phyloP scores from a whole-genome alignment of 345 rosid genomes.

The Litchi chinensis region DNA sequence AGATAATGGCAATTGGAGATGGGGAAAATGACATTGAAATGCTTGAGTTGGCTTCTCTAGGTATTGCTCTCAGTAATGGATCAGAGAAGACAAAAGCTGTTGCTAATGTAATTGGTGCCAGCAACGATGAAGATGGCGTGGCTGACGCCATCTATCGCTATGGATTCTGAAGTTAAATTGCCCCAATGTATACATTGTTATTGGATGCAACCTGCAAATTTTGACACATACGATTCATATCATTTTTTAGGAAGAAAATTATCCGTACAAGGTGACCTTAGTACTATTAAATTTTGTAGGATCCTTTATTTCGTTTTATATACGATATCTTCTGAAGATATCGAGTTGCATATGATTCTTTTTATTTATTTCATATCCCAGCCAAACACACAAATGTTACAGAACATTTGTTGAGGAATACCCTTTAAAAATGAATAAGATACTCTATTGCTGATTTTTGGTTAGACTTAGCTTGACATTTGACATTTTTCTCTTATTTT shows the following conservation, averaged over 20 bases:
- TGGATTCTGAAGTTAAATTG: constrained; percentile 52
- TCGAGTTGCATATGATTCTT: background rate
- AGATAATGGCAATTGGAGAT: constrained; percentile 96
- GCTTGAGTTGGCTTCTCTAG: constrained; percentile 86
- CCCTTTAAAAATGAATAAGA: too few species aligned
- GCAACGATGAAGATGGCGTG: constrained; percentile 91
- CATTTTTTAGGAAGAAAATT: background rate
- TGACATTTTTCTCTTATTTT: background rate
- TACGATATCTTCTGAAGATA: background rate
- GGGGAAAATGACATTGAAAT: constrained; percentile 93
- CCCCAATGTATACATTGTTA: background rate
- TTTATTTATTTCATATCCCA: too few species aligned
- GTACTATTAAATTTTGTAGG: background rate
- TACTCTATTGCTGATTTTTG: too few species aligned
- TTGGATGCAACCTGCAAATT: constrained; percentile 7
- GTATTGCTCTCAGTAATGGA: constrained; percentile 83
- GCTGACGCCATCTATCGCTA: constrained; percentile 88
- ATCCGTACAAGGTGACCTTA: background rate
- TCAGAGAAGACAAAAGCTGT: constrained; percentile 87
- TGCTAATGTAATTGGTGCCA: constrained; percentile 69
- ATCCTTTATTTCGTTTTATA: background rate
- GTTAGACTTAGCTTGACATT: too few species aligned
- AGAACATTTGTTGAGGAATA: too few species aligned
- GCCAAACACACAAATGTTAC: background rate
- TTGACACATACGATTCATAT: background rate